Evolutionary conservation across 495 filamentous ascomycete species (phyloP), one percentile per base, ranked within the genome.

Genomic region (Penicillium simplicissimum): DNA sequence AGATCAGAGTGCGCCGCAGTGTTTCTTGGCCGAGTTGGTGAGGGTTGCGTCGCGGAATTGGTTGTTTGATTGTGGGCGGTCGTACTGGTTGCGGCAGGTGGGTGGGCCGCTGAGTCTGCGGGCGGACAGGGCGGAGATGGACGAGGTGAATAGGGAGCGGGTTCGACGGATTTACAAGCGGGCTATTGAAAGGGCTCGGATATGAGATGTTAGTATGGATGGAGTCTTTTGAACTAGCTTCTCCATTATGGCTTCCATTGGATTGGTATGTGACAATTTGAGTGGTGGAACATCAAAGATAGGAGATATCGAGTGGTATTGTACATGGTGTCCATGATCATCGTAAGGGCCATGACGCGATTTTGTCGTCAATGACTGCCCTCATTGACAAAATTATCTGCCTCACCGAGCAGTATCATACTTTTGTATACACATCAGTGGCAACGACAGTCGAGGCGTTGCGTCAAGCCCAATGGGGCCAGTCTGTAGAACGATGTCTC

Each of bases 1-100:
- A 35, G 73, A 74, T 45, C 60, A 47, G 15, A 63, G 33, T 49
- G 64, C 57, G 9, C 70, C 64, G 8, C 73, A 77, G 31, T 71
- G 67, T 17, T 71, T 74, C 47, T 62, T 77, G 37, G 73, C 74
- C 3, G 74, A 77, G 37, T 58, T 77, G 49, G 70, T 77, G 14
- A 68, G 65, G 47, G 71, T 75, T 9, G 73, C 65, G 13, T 71
- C 69, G 7, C 66, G 74, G 3, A 71, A 77, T 38, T 77, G 74
- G 74, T 4, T 73, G 13, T 77, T 77, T 61, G 71, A 77, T 37
- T 77, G 74, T 52, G 69, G 74, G 11, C 62, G 71, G 38, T 75
- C 72, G 17, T 76, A 75, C 51, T 76, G 74, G 74, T 36, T 76
- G 42, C 72, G 69, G 40, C 69, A 72, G 35, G 58, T 74, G 0